phyloP scores from a whole-genome alignment of 148 eudicot genomes.

The Polygonum aviculare region DNA sequence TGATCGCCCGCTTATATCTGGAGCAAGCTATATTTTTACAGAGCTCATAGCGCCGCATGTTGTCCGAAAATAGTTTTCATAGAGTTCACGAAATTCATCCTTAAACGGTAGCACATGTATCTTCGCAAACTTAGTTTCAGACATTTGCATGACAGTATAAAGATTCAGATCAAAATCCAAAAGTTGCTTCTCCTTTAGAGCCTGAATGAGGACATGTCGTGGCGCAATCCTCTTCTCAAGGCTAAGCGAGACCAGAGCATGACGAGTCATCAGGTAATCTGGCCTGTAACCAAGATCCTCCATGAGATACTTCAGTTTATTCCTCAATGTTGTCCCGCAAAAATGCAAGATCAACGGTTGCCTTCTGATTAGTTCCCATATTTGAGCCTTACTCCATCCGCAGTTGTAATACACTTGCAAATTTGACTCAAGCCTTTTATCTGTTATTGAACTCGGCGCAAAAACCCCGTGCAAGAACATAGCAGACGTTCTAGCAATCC shows the following conservation, averaged over 20 bases:
- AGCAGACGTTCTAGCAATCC: background rate
- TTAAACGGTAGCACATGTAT: background rate
- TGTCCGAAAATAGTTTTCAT: background rate
- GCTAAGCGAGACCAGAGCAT: background rate
- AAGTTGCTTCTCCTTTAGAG: background rate
- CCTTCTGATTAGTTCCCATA: background rate
- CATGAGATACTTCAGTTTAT: slow-evolving; percentile 9
- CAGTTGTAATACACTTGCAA: background rate
- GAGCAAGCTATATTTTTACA: no score
- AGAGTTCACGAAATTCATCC: background rate
- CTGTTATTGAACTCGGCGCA: background rate
- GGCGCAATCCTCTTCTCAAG: slow-evolving; percentile 5
- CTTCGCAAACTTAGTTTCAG: background rate
- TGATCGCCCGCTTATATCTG: slow-evolving; percentile 21
- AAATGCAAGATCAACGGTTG: background rate
- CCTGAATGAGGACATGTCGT: background rate
- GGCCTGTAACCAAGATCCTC: background rate
- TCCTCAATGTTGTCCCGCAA: background rate
- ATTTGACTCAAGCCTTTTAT: background rate
- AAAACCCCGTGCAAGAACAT: background rate
- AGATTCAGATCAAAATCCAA: background rate
- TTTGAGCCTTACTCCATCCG: slow-evolving; percentile 10
- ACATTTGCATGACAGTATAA: background rate
- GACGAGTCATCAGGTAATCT: background rate
- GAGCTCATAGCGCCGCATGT: no score